Percentiles rank a stretch among this genome's conserved stretches.
Evolutionary conservation across 106 monocot species (phyloP).

Genomic region (Acanthochlamys bracteata): DNA sequence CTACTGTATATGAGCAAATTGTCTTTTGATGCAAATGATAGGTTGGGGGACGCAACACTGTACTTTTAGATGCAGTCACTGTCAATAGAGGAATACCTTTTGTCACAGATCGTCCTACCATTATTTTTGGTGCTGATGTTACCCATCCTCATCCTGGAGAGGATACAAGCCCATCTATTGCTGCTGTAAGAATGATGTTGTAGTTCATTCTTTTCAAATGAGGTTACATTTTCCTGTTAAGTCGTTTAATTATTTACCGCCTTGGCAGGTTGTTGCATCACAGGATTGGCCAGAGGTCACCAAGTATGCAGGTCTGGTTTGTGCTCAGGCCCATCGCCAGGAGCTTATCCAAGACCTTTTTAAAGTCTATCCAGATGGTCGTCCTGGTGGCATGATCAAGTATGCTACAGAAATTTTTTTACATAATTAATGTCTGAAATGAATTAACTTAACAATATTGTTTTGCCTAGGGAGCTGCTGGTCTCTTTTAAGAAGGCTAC

Average conservation of each 20-base stretch:
- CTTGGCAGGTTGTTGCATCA: constrained; percentile 81
- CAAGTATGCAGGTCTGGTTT: constrained; percentile 86
- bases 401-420: constrained; percentile 10
- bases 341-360: constrained; percentile 90
- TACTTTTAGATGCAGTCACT: constrained; percentile 73
- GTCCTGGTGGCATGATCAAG: constrained; percentile 92
- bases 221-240: no score
- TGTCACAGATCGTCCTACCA: constrained; percentile 83
- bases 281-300: constrained; percentile 99
- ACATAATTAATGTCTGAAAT: neutral
- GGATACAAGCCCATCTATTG: constrained; percentile 94
- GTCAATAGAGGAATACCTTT: constrained; percentile 61
- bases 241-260: neutral
- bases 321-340: constrained; percentile 91
- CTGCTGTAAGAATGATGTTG: constrained; percentile 52
- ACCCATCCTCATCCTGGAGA: constrained; percentile 99
- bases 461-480: constrained; percentile 64
- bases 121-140: constrained; percentile 98
- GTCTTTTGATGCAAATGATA: constrained; percentile 11
- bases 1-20: neutral
- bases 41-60: constrained; percentile 97
- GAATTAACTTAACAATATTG: neutral
- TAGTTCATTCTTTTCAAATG: no score
- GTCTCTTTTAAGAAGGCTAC: constrained; percentile 83
- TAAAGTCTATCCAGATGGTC: constrained; percentile 65